Evolutionary conservation across 176 grass and related monocot species (phyloP).

Genomic region (Oryza glaberrima): DNA sequence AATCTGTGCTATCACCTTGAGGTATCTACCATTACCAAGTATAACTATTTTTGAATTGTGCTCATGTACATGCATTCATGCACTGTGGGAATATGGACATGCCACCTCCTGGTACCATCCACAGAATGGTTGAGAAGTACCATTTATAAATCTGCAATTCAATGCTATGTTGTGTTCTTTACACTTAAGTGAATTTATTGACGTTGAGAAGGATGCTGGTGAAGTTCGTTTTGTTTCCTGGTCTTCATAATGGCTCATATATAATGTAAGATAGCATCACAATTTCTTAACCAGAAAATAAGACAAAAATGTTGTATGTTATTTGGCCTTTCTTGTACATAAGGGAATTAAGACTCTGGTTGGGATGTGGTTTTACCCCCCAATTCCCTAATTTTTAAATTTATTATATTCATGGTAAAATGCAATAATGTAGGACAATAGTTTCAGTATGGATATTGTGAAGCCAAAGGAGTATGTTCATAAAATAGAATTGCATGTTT

Average conservation of each 20-base stretch:
- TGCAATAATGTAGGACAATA: background rate
- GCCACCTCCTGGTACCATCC: background rate
- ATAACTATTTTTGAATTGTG: conserved; percentile 17
- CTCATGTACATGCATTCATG: conserved; percentile 12
- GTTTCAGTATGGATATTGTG: background rate
- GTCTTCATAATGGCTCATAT: background rate
- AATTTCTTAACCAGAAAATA: background rate
- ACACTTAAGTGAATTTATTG: background rate
- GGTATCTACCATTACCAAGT: conserved; percentile 47
- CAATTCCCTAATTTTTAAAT: too few relatives aligned
- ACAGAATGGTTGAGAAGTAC: background rate
- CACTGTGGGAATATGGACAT: background rate
- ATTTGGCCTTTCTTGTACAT: background rate
- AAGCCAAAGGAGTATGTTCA: background rate
- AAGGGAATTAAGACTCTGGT: background rate
- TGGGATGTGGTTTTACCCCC: too few relatives aligned
- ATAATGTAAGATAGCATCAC: background rate
- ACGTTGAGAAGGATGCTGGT: background rate
- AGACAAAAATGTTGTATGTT: background rate
- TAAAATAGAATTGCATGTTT: conserved; percentile 13
- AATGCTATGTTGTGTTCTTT: background rate
- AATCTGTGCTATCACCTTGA: conserved; percentile 84
- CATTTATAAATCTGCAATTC: background rate
- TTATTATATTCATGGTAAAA: too few relatives aligned
- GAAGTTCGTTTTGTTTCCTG: background rate